Conservation (phyloP, 2,329 filamentous ascomycete species). For the Cadophora gregata region DNA sequence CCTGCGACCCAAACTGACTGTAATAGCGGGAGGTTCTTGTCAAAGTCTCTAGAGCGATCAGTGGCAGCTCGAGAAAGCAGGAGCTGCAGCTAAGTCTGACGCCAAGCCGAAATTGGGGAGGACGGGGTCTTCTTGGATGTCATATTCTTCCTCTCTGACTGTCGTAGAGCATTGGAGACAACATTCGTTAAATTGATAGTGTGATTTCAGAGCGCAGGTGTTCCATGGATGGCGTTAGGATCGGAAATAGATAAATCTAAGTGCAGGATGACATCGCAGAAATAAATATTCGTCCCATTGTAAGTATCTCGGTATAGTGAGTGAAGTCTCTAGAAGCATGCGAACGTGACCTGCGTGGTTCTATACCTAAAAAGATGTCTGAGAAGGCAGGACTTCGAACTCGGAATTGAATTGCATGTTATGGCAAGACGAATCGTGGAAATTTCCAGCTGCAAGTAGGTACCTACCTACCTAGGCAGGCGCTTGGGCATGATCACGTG, state of each 20-base stretch:
- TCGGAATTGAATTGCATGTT: neutral
- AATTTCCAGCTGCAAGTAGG: neutral
- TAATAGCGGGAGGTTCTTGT: slow-evolving; percentile 72
- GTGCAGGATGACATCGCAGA: neutral
- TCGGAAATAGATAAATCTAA: slow-evolving; percentile 9
- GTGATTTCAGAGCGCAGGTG: slow-evolving; percentile 25
- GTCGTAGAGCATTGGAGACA: neutral
- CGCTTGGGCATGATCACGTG: slow-evolving; percentile 23
- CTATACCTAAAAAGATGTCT: neutral
- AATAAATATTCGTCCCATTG: neutral
- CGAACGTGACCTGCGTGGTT: neutral
- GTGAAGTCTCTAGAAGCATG: neutral
- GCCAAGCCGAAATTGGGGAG: slow-evolving; percentile 85
- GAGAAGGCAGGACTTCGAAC: neutral
- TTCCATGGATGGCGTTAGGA: slow-evolving; percentile 34
- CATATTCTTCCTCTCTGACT: slow-evolving; percentile 80
- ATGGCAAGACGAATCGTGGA: neutral
- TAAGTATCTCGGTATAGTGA: neutral
- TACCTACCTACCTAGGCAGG: too few species aligned
- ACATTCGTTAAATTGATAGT: neutral
- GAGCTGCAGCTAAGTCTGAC: slow-evolving; percentile 75
- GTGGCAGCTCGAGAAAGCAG: slow-evolving; percentile 42
- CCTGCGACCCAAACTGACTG: slow-evolving; percentile 26
- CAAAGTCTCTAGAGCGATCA: slow-evolving; percentile 59
- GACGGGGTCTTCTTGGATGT: slow-evolving; percentile 86